Base-by-base conservation (phyloP, 345 rosid genomes). In the Streptanthus diversifolius region DNA sequence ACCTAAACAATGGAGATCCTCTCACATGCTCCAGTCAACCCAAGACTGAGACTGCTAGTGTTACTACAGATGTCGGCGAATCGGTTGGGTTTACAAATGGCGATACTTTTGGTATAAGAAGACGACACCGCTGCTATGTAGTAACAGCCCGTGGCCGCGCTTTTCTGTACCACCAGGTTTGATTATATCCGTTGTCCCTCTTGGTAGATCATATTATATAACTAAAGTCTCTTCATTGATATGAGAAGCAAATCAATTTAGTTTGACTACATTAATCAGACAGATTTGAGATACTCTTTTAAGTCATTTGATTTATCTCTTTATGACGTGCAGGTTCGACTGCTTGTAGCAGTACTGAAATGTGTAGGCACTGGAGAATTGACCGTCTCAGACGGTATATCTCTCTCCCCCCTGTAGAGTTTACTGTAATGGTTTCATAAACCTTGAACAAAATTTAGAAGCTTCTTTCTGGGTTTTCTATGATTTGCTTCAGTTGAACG, bases 101-200 rank as follows among this genome's bases (percentile, higher is more conserved):
- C 79, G 72, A 59, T 61, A 66, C 76, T 75, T 25, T 79, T 22
- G 87, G 98, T 33, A n/a, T 68, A 41, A 81, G 91, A 77, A 85
- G 76, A 78, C 75, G 67, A 33, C 97, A 91, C 73, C 81, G 79
- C 32, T 84, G 90, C 86, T 85, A 78, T 53, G 86, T 85, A 22
- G 76, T 93, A 63, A 91, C 85, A 68, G 90, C 96, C 22, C 87
- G 96, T 58, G 76, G 87, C 40, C 90, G 95, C 10, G 77, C 87
- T 60, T 91, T 93, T 83, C 96, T 91, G 53, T 93, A 91, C 73
- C 97, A 91, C 82, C 97, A 93, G 96, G 97, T 93, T 71, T 54
- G 33, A 40, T 53, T 22, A 4, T 33, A 64, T 66, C 12, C 37
- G 49, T 25, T 52, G 30, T 24, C 18, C 25, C 49, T 52, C 40